Evolutionary conservation across 352 stramenopile species (phyloP).

Genomic region (Globisporangium lucens): DNA sequence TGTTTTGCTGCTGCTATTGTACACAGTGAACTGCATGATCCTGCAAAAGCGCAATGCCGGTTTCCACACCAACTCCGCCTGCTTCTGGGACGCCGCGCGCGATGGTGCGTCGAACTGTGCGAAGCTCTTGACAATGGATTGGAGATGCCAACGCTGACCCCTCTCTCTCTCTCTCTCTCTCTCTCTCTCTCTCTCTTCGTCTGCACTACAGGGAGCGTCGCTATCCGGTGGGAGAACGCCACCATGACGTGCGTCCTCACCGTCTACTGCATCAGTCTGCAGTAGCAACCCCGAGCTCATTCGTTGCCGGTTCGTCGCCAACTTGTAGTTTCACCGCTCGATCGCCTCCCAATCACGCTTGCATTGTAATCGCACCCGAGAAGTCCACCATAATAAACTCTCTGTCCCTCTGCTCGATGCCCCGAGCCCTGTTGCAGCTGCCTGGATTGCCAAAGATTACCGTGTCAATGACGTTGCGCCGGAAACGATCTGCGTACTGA

Average conservation of each 20-base stretch:
- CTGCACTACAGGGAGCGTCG: slow-evolving; percentile 48
- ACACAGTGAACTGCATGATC: slow-evolving; percentile 80
- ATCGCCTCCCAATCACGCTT: slow-evolving; percentile 25
- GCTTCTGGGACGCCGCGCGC: slow-evolving; percentile 84
- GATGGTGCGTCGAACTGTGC: slow-evolving; percentile 49
- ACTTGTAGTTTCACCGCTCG: not conserved
- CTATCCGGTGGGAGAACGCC: slow-evolving; percentile 71
- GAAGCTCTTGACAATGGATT: not conserved
- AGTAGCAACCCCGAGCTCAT: slow-evolving; percentile 22
- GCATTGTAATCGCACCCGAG: slow-evolving; percentile 46
- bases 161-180: slow-evolving; percentile 11
- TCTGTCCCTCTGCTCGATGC: slow-evolving; percentile 32
- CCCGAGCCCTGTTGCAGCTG: slow-evolving; percentile 27
- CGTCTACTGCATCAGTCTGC: slow-evolving; percentile 71
- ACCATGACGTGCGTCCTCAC: slow-evolving; percentile 72
- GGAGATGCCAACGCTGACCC: not conserved
- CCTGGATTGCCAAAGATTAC: slow-evolving; percentile 71
- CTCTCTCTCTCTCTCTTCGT: slow-evolving; percentile 10
- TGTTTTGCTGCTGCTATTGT: slow-evolving; percentile 6
- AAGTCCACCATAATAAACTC: slow-evolving; percentile 86
- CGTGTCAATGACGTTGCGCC: slow-evolving; percentile 78
- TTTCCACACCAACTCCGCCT: slow-evolving; percentile 85
- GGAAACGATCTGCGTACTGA: slow-evolving; percentile 82
- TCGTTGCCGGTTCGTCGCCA: not conserved
- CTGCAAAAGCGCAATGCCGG: slow-evolving; percentile 88